A percentile compares a stretch with the other conserved stretches of the same genome.
Conservation (phyloP, 2,329 filamentous ascomycete genomes). For the Colletotrichum salicis region DNA sequence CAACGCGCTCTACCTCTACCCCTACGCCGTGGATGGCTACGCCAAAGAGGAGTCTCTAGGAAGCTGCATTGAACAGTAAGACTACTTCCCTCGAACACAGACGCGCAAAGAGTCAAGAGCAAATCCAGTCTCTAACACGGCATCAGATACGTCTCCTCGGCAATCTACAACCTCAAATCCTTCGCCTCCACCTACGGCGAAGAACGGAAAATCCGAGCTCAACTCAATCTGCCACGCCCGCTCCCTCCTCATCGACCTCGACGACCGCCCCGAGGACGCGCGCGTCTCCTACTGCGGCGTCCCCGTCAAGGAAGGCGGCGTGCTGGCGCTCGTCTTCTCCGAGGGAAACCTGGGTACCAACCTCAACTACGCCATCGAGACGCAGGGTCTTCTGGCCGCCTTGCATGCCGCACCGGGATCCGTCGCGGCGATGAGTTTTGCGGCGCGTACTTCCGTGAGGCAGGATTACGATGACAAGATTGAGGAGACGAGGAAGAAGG, state of each 20-base stretch:
- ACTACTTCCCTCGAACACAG: too few species aligned
- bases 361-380: slow-evolving; percentile 50
- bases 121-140: not conserved
- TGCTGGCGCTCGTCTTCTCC: slow-evolving; percentile 60
- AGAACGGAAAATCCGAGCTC: slow-evolving; percentile 55
- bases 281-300: slow-evolving; percentile 56
- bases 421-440: slow-evolving; percentile 51
- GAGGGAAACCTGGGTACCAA: slow-evolving; percentile 57
- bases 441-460: slow-evolving; percentile 54
- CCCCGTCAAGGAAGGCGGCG: slow-evolving; percentile 54
- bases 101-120: not conserved
- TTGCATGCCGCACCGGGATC: slow-evolving; percentile 51
- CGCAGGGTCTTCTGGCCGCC: slow-evolving; percentile 52
- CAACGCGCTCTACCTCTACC: slow-evolving; percentile 58
- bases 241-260: slow-evolving; percentile 57
- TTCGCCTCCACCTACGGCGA: slow-evolving; percentile 51
- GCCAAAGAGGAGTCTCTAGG: slow-evolving; percentile 55
- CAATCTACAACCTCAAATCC: slow-evolving; percentile 52
- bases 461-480: slow-evolving; percentile 56
- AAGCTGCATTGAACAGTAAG: slow-evolving; percentile 55
- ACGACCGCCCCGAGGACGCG: slow-evolving; percentile 50
- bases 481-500: slow-evolving; percentile 49
- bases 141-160: slow-evolving; percentile 56
- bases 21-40: slow-evolving; percentile 56
- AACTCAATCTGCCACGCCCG: slow-evolving; percentile 58